Evolutionary conservation across 176 grass and related monocot species (phyloP).

Genomic region (Saccharum spontaneum): DNA sequence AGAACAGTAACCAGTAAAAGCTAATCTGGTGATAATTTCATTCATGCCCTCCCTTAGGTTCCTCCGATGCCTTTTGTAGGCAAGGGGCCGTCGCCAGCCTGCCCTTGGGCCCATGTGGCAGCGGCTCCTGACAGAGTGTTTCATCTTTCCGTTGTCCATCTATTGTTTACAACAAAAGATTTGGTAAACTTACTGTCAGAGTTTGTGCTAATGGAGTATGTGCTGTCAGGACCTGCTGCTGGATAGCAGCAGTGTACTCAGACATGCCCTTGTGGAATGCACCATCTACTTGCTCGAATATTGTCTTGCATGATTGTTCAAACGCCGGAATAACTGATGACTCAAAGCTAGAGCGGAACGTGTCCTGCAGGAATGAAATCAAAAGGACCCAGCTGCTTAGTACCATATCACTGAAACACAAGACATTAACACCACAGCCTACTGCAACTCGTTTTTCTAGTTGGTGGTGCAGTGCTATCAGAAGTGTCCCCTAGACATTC

Average conservation of each 20-base stretch:
- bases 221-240: conserved; percentile 65
- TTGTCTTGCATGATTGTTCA: conserved; percentile 84
- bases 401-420: conserved; percentile 20
- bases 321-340: conserved; percentile 84
- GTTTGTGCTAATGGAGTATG: conserved; percentile 80
- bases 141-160: background rate
- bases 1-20: too few relatives aligned
- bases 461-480: too few relatives aligned
- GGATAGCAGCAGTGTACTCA: conserved; percentile 67
- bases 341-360: conserved; percentile 73
- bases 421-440: background rate
- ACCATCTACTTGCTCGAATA: conserved; percentile 85
- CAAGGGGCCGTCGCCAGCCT: too few relatives aligned
- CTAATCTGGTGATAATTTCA: too few relatives aligned
- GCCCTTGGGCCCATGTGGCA: too few relatives aligned
- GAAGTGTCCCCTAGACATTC: too few relatives aligned
- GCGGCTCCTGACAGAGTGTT: too few relatives aligned
- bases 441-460: too few relatives aligned
- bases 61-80: too few relatives aligned
- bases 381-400: conserved; percentile 14
- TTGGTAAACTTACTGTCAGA: conserved; percentile 59
- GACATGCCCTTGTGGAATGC: conserved; percentile 90
- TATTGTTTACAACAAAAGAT: conserved; percentile 9
- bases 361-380: conserved; percentile 52
- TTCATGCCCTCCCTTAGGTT: too few relatives aligned